Conservation (phyloP, 768 basidiomycete species). For the Auriscalpium microsporum region DNA sequence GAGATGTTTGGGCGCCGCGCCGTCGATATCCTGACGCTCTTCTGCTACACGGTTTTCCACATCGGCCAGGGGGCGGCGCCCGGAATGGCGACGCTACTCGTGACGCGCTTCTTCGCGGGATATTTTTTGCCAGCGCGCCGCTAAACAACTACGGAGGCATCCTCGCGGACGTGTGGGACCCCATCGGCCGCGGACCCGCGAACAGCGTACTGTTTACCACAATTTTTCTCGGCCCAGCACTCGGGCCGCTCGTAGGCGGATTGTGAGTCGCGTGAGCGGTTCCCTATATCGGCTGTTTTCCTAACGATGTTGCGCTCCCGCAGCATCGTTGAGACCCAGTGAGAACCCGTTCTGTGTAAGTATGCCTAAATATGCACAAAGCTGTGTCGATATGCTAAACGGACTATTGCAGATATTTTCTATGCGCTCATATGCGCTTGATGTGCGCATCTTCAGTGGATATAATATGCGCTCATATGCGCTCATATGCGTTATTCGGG, state of each 20-base stretch:
- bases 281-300: too few relatives aligned
- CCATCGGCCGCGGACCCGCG: constrained; percentile 10
- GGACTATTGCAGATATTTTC: too few relatives aligned
- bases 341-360: too few relatives aligned
- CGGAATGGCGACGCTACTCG: constrained; percentile 9
- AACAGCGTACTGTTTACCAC: constrained; percentile 10
- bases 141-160: constrained; percentile 14
- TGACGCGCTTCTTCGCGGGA: constrained; percentile 17
- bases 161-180: constrained; percentile 19
- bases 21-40: constrained; percentile 4
- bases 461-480: too few relatives aligned
- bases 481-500: too few relatives aligned
- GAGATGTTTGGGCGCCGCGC: constrained; percentile 12
- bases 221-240: constrained; percentile 17
- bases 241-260: constrained; percentile 14
- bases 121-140: constrained; percentile 15
- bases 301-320: too few relatives aligned
- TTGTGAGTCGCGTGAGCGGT: constrained; percentile 3
- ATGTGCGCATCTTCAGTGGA: too few relatives aligned
- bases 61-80: constrained; percentile 5
- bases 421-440: too few relatives aligned
- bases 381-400: too few relatives aligned
- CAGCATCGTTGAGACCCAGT: too few relatives aligned
- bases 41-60: constrained; percentile 4
- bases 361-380: too few relatives aligned